Evolutionary conservation across 306 rosid genomes (phyloP).

Genomic region (Trifolium dubium): DNA sequence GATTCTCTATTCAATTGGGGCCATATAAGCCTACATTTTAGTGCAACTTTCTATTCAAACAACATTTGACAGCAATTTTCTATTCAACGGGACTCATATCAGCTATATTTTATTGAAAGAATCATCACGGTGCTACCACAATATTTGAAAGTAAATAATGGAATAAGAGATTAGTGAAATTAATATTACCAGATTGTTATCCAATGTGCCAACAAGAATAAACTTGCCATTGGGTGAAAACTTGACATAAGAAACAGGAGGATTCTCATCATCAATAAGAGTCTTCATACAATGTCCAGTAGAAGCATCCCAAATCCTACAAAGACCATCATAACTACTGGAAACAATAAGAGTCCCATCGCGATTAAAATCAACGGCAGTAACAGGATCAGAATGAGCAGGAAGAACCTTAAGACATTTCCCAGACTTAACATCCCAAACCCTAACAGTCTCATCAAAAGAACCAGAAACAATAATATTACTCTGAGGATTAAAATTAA

Average conservation of each 20-base stretch:
- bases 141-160: too few species aligned
- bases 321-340: conserved; percentile 93
- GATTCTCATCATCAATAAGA: conserved; percentile 89
- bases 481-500: conserved; percentile 86
- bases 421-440: conserved; percentile 91
- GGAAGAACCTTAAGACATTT: conserved; percentile 90
- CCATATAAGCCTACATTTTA: not conserved
- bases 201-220: conserved; percentile 94
- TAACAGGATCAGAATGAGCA: conserved; percentile 94
- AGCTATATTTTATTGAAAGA: not conserved
- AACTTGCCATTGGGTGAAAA: conserved; percentile 89
- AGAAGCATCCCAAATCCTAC: conserved; percentile 86
- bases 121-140: not conserved
- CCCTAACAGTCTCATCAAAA: conserved; percentile 92
- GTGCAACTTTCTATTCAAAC: not conserved
- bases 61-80: not conserved
- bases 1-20: not conserved
- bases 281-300: conserved; percentile 97
- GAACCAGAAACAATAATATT: conserved; percentile 94
- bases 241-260: conserved; percentile 91
- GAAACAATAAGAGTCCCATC: conserved; percentile 93
- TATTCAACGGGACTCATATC: not conserved
- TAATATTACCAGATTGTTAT: conserved; percentile 76
- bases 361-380: conserved; percentile 90
- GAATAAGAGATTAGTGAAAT: not conserved